Base-by-base conservation (phyloP, 345 rosid genomes). In the Cochlearia excelsa region DNA sequence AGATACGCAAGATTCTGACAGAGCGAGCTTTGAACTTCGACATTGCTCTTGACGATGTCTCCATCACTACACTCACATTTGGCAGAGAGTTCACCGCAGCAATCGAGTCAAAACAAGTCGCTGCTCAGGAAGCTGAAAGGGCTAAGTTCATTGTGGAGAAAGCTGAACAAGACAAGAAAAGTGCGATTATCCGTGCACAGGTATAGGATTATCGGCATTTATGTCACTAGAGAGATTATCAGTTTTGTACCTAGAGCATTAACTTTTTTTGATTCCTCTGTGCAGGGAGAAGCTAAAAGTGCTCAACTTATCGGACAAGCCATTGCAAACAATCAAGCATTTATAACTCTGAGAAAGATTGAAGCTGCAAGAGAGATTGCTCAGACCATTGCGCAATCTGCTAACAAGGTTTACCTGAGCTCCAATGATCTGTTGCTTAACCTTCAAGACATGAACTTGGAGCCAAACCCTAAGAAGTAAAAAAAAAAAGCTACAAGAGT, bases 321-420 rank as follows among this genome's bases (percentile, higher is more conserved):
- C 8, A 92, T 92, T 49, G 98, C 97, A 8, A 85, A 82, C 61
- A 92, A 92, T 67, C 86, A 88, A 9, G 95, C 98, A 2, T 92
- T 92, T 59, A 86, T 88, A 68, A 86, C 98, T 0, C 75, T 92
- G 61, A 84, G 98, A 73, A 86, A 78, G 78, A 92, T 92, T n/a
- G 98, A 92, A 77, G 98, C 98, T 6, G 80, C 91, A 1, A 84
- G 98, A 80, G 97, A 92, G 67, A 92, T 88, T 29, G 93, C 98
- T 0, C 85, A 84, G 0, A 92, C 89, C 3, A 88, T 92, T 7
- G 47, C 97, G 3, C 71, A 68, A 41, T 81, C 95, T 4, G 71
- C 78, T 70, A 88, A 93, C 87, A 87, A 75, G 73, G 89, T 86
- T 28, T 93, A 72, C 81, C 74, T 92, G 43, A 76, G 78, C 56